Evolutionary conservation across 129 eudicot genomes (phyloP), one percentile per base, ranked within the genome.

Genomic region (Logfia minima): DNA sequence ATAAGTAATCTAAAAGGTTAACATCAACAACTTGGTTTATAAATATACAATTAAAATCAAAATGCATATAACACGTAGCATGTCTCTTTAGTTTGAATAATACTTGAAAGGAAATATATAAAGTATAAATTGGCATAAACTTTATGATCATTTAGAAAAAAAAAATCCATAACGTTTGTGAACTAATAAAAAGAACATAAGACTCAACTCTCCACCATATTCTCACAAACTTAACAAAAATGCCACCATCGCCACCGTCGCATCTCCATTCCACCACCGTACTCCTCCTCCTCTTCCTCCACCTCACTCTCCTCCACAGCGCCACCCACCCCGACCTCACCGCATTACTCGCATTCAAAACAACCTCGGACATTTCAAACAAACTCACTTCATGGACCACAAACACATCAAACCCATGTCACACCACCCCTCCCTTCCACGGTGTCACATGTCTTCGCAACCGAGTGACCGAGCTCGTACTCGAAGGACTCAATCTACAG

Each of bases 381-480:
- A 62, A 41, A 4, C 94, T 92, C 78, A 29, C 81, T 64, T 66
- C 87, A 61, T 94, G 99, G 99, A 81, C 68, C 79, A 28, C 76
- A 77, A 56, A 56, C 62, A 35, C 91, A 55, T 66, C 91, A 68
- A 52, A 82, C 77, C 90, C 84, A 39, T 91, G 97, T 48, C 41
- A 60, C 84, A 71, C 4, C 55, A 23, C 76, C 85, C 18, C 82
- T 67, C n/a, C 72, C 18, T 93, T 90, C 87, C 14, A 23, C 81
- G 97, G 96, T 35, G 85, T 94, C 66, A 21, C 92, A 16, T 94
- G 99, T 69, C 88, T 82, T 67, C 83, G 71, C 8, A 79, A 83
- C 86, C 84, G 96, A 14, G 96, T 94, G 63, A 66, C 88, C 39
- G 80, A 83, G 2, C 87, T 94, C 31, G 92, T 94, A 23, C 96